Evolutionary conservation across 495 filamentous ascomycete genomes (phyloP), one percentile per base, ranked within the genome.

Genomic region (Lophiostoma macrostomum): DNA sequence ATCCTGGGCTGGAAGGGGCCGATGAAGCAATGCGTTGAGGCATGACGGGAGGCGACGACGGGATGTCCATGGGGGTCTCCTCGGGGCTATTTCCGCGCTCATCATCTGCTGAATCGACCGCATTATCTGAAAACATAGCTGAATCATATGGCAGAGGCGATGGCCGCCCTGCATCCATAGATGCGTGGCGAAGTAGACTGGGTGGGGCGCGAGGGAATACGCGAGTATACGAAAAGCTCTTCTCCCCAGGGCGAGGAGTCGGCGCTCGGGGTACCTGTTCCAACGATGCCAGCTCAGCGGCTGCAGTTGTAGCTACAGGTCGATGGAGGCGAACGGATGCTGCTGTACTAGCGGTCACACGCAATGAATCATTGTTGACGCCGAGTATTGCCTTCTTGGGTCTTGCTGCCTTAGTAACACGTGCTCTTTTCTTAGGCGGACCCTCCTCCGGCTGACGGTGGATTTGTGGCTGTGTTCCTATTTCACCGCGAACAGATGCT

Each of bases 311-410:
- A 6, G 83, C 77, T 25, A 87, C 79, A 6, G 90, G 90, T 47
- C 87, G 79, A 69, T 94, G 86, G 35, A 85, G 82, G n/a, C 90
- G 87, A 50, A 96, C 76, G 6, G 90, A 94, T 14, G 87, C 87
- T 25, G 90, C 81, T 13, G 88, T 91, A 66, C 88, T 93, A 16
- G 90, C 90, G 56, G 86, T 83, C 10, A 95, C 88, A 46, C 90
- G 77, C n/a, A 96, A 73, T 5, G 90, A 94, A 30, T 88, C 86
- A 16, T 83, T 78, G 38, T 81, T 82, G 23, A 79, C 74, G 34
- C 82, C 86, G 61, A 93, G 81, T 5, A 84, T 78, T 5, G 81
- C 77, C 37, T 81, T 84, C 24, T 79, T 80, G 31, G 76, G 82
- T 71, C 82, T 81, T 29, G 85, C 80, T 4, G 84, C 80, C 64